Percentiles rank a stretch among this genome's conserved stretches.
These are phyloP conservation scores for Prillingera fragicola DNA, from an alignment of 1,284 basidiomycete species.

Conservation along the genomic window DNA sequence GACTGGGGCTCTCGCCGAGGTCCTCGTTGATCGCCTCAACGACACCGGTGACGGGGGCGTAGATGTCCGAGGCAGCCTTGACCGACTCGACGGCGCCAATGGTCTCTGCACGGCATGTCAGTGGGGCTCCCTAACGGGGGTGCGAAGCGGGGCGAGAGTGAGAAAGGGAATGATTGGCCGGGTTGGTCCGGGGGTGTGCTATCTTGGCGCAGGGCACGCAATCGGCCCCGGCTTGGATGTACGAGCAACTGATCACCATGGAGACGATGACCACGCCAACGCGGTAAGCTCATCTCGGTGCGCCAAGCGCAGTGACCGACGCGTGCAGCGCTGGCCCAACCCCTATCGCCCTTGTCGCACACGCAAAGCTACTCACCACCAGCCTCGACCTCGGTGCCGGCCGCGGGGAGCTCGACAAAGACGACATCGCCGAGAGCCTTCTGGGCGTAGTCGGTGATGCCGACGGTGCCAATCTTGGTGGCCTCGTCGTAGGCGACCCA, in stretches of 20 bases:
- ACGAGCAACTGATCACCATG: background rate
- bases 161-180: background rate
- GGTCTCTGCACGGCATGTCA: conserved; percentile 62
- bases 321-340: too few species aligned
- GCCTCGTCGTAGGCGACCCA: conserved; percentile 73
- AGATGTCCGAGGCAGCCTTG: conserved; percentile 96
- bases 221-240: too few species aligned
- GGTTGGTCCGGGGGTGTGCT: too few species aligned
- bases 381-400: conserved; percentile 63
- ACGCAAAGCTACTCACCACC: conserved; percentile 59
- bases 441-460: conserved; percentile 93
- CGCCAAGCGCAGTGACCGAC: background rate
- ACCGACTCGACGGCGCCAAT: conserved; percentile 97
- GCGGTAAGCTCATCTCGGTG: background rate
- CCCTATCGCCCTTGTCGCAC: background rate
- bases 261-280: too few species aligned
- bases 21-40: conserved; percentile 73
- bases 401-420: conserved; percentile 82
- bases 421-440: conserved; percentile 92
- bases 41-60: conserved; percentile 83
- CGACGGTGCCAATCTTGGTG: conserved; percentile 74
- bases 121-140: background rate
- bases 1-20: conserved; percentile 64
- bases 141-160: background rate
- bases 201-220: too few species aligned